Percentiles rank a stretch among this genome's conserved stretches.
phyloP scores from a whole-genome alignment of 2,329 filamentous ascomycete species.

The Neocatenulostroma microsporum region DNA sequence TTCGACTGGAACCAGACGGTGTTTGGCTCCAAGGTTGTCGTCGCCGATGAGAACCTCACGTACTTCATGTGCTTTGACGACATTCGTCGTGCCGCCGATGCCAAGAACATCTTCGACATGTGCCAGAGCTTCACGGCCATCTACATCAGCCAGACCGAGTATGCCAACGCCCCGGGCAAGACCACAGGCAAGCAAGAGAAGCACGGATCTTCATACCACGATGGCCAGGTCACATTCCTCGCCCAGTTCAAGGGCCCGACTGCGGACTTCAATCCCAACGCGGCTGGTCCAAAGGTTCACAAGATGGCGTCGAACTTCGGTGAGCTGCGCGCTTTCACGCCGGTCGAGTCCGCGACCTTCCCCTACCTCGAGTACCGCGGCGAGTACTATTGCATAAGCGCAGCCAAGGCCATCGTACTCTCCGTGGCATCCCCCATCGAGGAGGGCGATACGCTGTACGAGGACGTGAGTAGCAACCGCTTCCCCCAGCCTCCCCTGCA shows the following conservation, averaged over 20 bases:
- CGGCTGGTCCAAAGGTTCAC: conserved; percentile 10
- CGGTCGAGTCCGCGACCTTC: conserved; percentile 7
- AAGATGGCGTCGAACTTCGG: conserved; percentile 17
- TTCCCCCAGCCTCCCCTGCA: too few relatives aligned
- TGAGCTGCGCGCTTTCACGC: conserved; percentile 16
- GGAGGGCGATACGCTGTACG: too few relatives aligned
- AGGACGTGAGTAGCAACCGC: too few relatives aligned
- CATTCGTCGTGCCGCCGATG: conserved; percentile 25
- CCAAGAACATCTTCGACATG: conserved; percentile 11
- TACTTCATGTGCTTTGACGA: conserved; percentile 32
- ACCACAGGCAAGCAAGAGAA: background rate
- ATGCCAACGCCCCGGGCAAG: conserved; percentile 7
- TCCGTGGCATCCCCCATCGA: too few relatives aligned
- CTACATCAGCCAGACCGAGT: conserved; percentile 17
- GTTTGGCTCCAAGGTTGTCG: conserved; percentile 7
- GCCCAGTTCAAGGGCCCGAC: conserved; percentile 10
- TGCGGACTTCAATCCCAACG: conserved; percentile 10
- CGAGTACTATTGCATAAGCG: conserved; percentile 21
- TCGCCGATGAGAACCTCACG: background rate
- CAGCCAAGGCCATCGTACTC: too few relatives aligned
- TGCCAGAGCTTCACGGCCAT: conserved; percentile 8
- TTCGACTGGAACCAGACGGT: conserved; percentile 13
- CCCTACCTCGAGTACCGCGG: conserved; percentile 20
- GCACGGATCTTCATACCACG: conserved; percentile 15
- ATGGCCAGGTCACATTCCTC: conserved; percentile 24